Evolutionary conservation across 2,329 filamentous ascomycete species (phyloP).

Genomic region (Fusarium sp.): DNA sequence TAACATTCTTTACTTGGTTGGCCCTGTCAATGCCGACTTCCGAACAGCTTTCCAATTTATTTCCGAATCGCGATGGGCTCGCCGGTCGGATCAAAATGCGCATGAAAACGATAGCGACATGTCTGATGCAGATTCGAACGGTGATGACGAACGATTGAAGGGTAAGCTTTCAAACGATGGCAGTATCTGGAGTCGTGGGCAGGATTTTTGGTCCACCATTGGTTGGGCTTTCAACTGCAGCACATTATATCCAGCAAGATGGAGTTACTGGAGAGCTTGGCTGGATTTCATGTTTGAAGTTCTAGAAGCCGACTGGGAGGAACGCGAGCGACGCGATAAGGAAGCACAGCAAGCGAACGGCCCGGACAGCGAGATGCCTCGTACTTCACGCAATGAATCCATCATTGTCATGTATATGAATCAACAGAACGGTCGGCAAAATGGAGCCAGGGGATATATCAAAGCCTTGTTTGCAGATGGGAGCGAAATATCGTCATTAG

Average conservation of each 20-base stretch:
- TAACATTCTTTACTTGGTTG: slow-evolving; percentile 71
- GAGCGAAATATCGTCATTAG: slow-evolving; percentile 59
- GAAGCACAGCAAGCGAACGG: slow-evolving; percentile 45
- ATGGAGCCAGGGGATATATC: slow-evolving; percentile 65
- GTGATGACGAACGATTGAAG: slow-evolving; percentile 64
- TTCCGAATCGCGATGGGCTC: slow-evolving; percentile 46
- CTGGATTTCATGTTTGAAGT: slow-evolving; percentile 82
- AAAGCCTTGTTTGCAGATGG: slow-evolving; percentile 77
- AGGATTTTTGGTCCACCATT: slow-evolving; percentile 88
- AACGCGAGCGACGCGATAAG: slow-evolving; percentile 63
- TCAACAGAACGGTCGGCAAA: slow-evolving; percentile 58
- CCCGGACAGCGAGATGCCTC: slow-evolving; percentile 39
- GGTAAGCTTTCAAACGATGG: slow-evolving; percentile 70
- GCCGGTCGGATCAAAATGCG: slow-evolving; percentile 51
- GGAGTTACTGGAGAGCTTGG: slow-evolving; percentile 85
- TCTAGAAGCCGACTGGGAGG: slow-evolving; percentile 76
- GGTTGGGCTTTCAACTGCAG: slow-evolving; percentile 97
- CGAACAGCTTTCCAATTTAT: slow-evolving; percentile 78
- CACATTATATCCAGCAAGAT: slow-evolving; percentile 75
- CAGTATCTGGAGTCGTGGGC: slow-evolving; percentile 78
- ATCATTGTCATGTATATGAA: slow-evolving; percentile 71
- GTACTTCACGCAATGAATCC: slow-evolving; percentile 59
- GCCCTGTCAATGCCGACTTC: slow-evolving; percentile 76
- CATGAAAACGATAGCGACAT: slow-evolving; percentile 57
- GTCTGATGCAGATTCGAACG: slow-evolving; percentile 56